phyloP scores from a whole-genome alignment of 495 filamentous ascomycete genomes.

The Aspergillus ostianus region DNA sequence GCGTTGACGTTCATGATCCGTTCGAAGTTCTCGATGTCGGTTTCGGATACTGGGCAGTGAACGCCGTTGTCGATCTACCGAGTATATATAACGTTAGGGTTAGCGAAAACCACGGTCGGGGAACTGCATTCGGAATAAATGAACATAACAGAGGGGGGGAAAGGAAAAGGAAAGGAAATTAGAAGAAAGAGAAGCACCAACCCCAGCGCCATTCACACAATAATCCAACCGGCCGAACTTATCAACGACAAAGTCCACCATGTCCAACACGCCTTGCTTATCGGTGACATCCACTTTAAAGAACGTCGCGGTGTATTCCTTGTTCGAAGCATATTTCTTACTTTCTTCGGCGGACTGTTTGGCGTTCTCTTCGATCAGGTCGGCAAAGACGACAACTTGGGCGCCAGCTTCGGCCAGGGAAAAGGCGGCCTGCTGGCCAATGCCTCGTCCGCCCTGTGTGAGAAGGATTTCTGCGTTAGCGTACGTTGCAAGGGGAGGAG shows the following conservation, averaged over 20 bases:
- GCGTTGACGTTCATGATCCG: background rate
- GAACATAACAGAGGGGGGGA: no score
- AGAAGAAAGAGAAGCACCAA: background rate
- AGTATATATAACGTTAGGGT: no score
- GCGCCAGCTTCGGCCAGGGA: conserved; percentile 2
- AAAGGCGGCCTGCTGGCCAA: conserved; percentile 5
- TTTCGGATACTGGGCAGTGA: background rate
- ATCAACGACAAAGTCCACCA: background rate
- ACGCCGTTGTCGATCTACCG: conserved; percentile 4
- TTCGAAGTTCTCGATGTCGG: background rate
- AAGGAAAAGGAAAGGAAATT: no score
- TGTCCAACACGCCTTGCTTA: background rate
- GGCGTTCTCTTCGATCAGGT: conserved; percentile 2
- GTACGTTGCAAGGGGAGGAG: background rate
- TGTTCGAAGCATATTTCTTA: conserved; percentile 3
- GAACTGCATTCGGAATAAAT: no score
- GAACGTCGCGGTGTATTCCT: background rate
- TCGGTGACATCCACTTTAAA: background rate
- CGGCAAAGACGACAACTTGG: background rate
- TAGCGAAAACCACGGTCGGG: no score
- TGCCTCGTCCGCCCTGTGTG: no score
- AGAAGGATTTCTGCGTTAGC: no score
- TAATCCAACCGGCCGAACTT: conserved; percentile 4
- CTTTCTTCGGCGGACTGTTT: background rate
- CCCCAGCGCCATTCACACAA: background rate